Percentiles rank a stretch among this genome's conserved stretches.
Evolutionary conservation across 352 stramenopile genomes (phyloP).

Genomic region (Achlya hypogyna): DNA sequence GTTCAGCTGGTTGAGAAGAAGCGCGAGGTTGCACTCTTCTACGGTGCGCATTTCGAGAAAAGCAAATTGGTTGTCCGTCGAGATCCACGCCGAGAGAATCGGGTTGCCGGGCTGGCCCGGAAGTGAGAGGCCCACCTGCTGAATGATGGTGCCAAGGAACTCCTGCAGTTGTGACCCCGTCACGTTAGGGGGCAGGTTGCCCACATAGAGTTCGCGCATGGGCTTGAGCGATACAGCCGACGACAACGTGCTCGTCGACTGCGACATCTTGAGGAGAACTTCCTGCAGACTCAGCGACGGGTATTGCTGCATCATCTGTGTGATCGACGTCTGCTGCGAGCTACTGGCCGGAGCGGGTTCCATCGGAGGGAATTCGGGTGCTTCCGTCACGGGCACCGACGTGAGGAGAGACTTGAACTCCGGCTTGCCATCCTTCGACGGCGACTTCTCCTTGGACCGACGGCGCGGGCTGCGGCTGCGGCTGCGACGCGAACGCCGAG

Average conservation of each 20-base stretch:
- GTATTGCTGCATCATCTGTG: conserved; percentile 84
- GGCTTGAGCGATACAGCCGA: conserved; percentile 69
- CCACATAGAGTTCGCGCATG: conserved; percentile 74
- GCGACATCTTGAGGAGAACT: conserved; percentile 84
- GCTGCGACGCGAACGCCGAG: conserved; percentile 26
- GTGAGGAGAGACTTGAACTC: conserved; percentile 40
- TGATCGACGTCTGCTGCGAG: conserved; percentile 53
- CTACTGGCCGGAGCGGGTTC: conserved; percentile 20
- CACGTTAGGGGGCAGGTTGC: conserved; percentile 75
- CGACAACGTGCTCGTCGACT: conserved; percentile 62
- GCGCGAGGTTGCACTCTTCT: conserved; percentile 77
- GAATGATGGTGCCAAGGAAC: conserved; percentile 81
- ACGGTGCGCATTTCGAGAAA: conserved; percentile 84
- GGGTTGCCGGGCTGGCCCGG: conserved; percentile 55
- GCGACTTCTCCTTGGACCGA: neutral
- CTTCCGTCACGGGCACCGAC: conserved; percentile 14
- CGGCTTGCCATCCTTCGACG: conserved; percentile 23
- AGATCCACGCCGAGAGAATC: conserved; percentile 82
- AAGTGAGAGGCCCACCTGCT: conserved; percentile 68
- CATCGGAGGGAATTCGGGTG: conserved; percentile 20
- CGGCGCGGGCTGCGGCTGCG: conserved; percentile 22
- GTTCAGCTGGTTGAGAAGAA: conserved; percentile 74
- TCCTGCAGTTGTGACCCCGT: conserved; percentile 77
- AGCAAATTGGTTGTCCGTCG: conserved; percentile 74
- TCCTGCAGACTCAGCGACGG: conserved; percentile 82